A percentile compares a stretch with the other conserved stretches of the same genome.
These are phyloP conservation scores for Batkoa obscura DNA, from an alignment of 371 early-diverging fungal species.

Conservation along the genomic window DNA sequence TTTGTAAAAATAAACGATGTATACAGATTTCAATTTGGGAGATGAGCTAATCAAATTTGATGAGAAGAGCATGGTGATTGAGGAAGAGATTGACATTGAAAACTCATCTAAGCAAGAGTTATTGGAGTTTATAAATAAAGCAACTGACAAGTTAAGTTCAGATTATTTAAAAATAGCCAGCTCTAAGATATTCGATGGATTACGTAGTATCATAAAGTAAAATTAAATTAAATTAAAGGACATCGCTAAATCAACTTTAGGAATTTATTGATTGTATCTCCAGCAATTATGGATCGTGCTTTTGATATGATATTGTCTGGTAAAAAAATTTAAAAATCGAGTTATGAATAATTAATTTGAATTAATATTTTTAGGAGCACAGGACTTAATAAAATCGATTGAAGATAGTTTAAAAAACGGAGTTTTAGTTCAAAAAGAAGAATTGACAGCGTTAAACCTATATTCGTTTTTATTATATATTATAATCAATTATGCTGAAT, in stretches of 20 bases:
- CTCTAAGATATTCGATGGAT: neutral
- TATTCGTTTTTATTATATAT: neutral
- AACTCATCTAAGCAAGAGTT: neutral
- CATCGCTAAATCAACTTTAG: neutral
- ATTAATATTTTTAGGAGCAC: neutral
- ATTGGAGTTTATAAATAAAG: neutral
- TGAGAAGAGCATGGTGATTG: neutral
- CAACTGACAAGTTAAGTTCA: neutral
- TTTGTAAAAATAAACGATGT: neutral
- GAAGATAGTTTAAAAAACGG: neutral
- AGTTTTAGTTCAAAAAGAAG: neutral
- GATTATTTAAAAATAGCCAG: neutral
- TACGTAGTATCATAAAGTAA: neutral
- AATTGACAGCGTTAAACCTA: neutral
- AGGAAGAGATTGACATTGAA: neutral
- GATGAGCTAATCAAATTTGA: neutral
- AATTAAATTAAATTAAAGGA: neutral
- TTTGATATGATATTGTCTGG: neutral
- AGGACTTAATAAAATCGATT: neutral
- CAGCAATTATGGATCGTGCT: neutral
- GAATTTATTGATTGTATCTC: neutral
- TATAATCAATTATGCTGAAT: neutral
- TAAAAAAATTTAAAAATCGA: neutral
- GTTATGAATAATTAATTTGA: neutral
- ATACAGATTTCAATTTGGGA: neutral